These are phyloP conservation scores for Lathyrus aphaca DNA, from an alignment of 306 rosid species.

Conservation along the genomic window DNA sequence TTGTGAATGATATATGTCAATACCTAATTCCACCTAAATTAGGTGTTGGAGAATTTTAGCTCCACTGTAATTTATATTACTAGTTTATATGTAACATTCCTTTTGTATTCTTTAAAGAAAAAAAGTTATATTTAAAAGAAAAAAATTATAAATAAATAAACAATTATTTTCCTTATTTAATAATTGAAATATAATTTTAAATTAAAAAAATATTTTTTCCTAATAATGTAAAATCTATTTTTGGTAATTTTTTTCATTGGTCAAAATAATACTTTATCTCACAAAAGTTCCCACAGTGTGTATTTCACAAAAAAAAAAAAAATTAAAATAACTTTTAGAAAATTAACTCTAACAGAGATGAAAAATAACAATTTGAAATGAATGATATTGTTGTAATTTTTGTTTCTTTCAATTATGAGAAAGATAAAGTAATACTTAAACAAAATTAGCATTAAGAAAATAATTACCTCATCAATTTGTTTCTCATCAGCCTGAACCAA, in stretches of 20 bases:
- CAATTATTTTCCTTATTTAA: too few relatives aligned
- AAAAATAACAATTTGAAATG: too few relatives aligned
- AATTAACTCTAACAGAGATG: too few relatives aligned
- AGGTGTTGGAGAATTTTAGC: background rate
- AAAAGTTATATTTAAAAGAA: too few relatives aligned
- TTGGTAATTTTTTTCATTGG: background rate
- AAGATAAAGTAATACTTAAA: background rate
- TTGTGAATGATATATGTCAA: background rate
- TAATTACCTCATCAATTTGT: constrained; percentile 46
- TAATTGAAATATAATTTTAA: too few relatives aligned
- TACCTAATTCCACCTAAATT: background rate
- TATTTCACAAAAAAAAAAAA: too few relatives aligned
- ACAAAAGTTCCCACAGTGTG: background rate
- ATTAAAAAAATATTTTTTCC: background rate
- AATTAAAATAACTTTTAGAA: background rate
- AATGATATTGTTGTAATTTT: too few relatives aligned
- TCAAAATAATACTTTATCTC: background rate
- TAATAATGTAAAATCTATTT: background rate
- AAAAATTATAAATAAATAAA: too few relatives aligned
- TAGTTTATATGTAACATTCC: too few relatives aligned
- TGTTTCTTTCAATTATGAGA: too few relatives aligned
- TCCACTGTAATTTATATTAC: too few relatives aligned
- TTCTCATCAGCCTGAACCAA: constrained; percentile 44
- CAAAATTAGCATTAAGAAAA: background rate
- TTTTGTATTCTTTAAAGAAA: too few relatives aligned